Conservation (phyloP, 83 land plant genomes). For the Picea abies region DNA sequence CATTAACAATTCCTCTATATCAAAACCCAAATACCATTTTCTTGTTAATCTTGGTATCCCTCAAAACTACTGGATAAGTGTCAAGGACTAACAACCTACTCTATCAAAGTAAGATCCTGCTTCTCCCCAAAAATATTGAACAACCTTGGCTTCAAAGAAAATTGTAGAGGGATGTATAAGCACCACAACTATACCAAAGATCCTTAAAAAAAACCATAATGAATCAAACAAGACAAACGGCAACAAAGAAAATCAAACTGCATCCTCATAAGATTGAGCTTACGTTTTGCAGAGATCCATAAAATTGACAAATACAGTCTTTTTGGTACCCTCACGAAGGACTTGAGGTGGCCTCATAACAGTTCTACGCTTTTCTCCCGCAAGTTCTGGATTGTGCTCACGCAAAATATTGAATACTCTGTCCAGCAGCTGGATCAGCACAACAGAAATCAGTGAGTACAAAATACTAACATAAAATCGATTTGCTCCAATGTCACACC, state of each 20-base stretch:
- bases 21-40: neutral
- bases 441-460: neutral
- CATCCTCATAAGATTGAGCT: neutral
- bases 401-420: constrained; percentile 86
- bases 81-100: neutral
- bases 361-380: constrained; percentile 93
- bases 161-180: neutral
- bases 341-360: constrained; percentile 99
- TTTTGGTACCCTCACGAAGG: constrained; percentile 96
- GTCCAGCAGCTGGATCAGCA: constrained; percentile 64
- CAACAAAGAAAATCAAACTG: neutral
- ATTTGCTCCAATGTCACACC: too few species aligned
- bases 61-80: neutral
- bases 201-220: neutral
- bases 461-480: too few species aligned
- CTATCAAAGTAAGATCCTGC: neutral
- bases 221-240: neutral
- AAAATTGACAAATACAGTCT: constrained; percentile 95
- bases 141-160: neutral
- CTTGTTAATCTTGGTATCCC: too few species aligned
- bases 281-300: constrained; percentile 99
- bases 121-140: neutral
- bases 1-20: neutral
- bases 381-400: constrained; percentile 95
- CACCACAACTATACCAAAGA: neutral